Conservation (phyloP, 2,329 filamentous ascomycete genomes). For the Beauveria pseudobassiana region DNA sequence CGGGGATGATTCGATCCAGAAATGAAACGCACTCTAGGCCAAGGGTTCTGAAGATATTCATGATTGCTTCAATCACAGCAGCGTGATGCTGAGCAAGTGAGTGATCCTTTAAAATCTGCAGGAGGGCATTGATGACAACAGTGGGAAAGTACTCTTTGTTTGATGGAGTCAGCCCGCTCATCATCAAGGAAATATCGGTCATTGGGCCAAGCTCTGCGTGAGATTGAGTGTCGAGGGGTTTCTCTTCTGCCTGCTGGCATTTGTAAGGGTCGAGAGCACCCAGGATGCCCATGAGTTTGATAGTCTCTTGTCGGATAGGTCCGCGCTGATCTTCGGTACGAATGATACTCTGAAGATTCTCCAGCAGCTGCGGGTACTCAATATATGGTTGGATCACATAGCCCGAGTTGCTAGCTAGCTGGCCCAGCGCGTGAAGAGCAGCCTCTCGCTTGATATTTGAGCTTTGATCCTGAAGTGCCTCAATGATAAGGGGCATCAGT, state of each 20-base stretch:
- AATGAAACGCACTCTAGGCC: constrained; percentile 95
- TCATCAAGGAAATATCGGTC: constrained; percentile 94
- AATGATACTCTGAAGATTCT: constrained; percentile 88
- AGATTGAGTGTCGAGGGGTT: constrained; percentile 71
- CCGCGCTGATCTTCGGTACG: constrained; percentile 81
- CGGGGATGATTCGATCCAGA: constrained; percentile 86
- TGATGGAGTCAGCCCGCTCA: constrained; percentile 92
- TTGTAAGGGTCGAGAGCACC: constrained; percentile 95
- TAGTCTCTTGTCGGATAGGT: constrained; percentile 82
- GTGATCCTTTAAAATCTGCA: constrained; percentile 84
- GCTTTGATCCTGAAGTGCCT: constrained; percentile 88
- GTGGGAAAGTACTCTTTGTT: constrained; percentile 98
- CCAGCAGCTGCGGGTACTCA: constrained; percentile 88
- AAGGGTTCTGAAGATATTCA: constrained; percentile 96
- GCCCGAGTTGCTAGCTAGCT: constrained; percentile 89
- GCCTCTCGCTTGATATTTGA: constrained; percentile 86
- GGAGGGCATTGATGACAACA: constrained; percentile 90
- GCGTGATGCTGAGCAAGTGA: constrained; percentile 89
- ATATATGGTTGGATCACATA: constrained; percentile 96
- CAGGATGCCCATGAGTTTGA: constrained; percentile 91
- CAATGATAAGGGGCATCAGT: constrained; percentile 91
- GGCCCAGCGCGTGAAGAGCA: constrained; percentile 81
- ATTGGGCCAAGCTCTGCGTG: constrained; percentile 57
- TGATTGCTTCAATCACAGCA: constrained; percentile 91
- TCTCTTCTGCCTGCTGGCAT: constrained; percentile 89